Evolutionary conservation across 345 rosid genomes (phyloP), one percentile per base, ranked within the genome.

Genomic region (Salix udensis): DNA sequence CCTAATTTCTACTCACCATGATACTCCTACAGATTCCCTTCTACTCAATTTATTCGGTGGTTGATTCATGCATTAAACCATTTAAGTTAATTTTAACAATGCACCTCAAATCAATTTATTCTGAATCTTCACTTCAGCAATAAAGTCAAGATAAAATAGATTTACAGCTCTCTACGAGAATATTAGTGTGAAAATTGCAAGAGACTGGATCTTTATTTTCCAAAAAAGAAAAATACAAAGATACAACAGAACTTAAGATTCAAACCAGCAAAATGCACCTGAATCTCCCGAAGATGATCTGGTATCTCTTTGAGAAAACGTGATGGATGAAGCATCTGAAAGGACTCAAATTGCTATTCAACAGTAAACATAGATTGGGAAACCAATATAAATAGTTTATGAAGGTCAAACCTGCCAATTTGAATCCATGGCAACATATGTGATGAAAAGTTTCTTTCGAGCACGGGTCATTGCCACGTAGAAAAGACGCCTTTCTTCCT

Each of bases 381-480:
- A 52, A 79, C 46, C 30, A 67, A 36, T 37, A 71, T 21, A 68
- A 30, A 78, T 58, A 75, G 70, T 71, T 64, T 68, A 67, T 68
- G 72, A 50, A 67, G 28, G 73, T 78, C 81, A 73, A 78, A 95
- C 98, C 98, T 95, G 98, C 97, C 97, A 93, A 82, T 89, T 89
- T 2, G 93, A 87, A 87, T 93, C 98, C 92, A 90, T 77, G 70
- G 88, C 85, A 65, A 88, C 82, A 84, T 91, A 93, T 77, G 93
- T 82, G 85, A 95, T 90, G 82, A 89, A 89, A 52, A 93, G 88
- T 77, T 89, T 90, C 85, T 84, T 88, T 69, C 97, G 89, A 75
- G 98, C 97, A 84, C 97, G 96, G 71, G 97, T 95, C 97, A 95
- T 91, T 82, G 98, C 98, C 53, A 95, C 98, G 81, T 93, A 93